Evolutionary conservation across 2,329 filamentous ascomycete genomes (phyloP).

Genomic region (Calonectria hongkongensis): DNA sequence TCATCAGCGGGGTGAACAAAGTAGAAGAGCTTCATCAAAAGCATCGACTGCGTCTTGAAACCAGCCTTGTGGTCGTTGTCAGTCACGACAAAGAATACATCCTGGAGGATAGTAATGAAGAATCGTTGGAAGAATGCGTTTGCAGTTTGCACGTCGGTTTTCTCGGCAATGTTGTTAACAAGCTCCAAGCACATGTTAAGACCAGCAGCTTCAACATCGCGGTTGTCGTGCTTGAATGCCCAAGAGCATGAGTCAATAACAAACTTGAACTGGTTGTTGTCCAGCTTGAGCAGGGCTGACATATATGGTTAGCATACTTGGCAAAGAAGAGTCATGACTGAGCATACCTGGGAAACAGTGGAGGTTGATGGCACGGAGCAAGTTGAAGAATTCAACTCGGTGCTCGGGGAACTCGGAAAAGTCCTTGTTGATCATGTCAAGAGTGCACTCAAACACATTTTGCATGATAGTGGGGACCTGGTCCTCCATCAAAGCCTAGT

Average conservation of each 20-base stretch:
- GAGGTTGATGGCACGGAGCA: constrained; percentile 95
- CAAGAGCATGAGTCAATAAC: constrained; percentile 99
- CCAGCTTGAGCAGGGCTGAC: constrained; percentile 88
- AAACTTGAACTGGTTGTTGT: constrained; percentile 98
- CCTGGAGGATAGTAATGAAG: constrained; percentile 95
- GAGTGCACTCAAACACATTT: constrained; percentile 97
- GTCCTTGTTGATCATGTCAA: constrained; percentile 99
- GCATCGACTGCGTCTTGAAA: constrained; percentile 97
- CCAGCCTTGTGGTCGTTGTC: constrained; percentile 99
- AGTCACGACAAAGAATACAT: constrained; percentile 98
- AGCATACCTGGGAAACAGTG: constrained; percentile 90
- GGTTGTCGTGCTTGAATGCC: constrained; percentile 99
- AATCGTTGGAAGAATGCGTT: constrained; percentile 99
- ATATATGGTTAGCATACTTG: constrained; percentile 3
- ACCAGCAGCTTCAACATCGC: constrained; percentile 96
- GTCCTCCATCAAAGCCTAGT: constrained; percentile 94
- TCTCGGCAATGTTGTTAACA: constrained; percentile 97
- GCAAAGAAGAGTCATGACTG: constrained; percentile 1
- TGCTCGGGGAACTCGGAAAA: constrained; percentile 99
- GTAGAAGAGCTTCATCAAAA: constrained; percentile 96
- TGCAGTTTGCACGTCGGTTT: constrained; percentile 89
- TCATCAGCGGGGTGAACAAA: constrained; percentile 86
- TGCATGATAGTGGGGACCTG: constrained; percentile 99
- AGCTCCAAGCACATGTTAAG: constrained; percentile 98
- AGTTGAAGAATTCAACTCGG: constrained; percentile 99